Conservation (phyloP, 805 yeast species). For the Kodamaea laetipori region DNA sequence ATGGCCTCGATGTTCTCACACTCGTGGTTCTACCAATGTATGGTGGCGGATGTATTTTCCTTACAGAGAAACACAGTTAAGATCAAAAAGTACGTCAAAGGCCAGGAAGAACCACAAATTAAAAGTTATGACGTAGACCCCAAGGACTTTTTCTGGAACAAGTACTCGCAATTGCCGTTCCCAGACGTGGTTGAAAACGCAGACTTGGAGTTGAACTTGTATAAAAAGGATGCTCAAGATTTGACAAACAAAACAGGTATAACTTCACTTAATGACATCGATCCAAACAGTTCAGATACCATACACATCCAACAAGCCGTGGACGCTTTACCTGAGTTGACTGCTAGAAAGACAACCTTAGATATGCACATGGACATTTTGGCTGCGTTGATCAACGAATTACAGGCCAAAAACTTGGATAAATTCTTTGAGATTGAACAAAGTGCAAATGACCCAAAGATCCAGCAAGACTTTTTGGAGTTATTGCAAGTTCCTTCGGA, state of each 20-base stretch:
- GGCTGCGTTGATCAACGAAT: conserved; percentile 76
- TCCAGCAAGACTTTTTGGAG: conserved; percentile 59
- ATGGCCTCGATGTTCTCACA: conserved; percentile 93
- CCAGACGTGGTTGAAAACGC: conserved; percentile 99
- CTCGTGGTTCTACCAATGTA: conserved; percentile 96
- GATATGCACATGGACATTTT: conserved; percentile 98
- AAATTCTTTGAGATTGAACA: conserved; percentile 94
- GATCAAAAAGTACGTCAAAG: conserved; percentile 42
- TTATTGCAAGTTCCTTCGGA: conserved; percentile 53
- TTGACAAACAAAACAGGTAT: conserved; percentile 77
- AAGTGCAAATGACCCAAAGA: conserved; percentile 62
- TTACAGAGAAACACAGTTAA: conserved; percentile 81
- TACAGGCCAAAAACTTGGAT: conserved; percentile 86
- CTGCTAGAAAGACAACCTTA: conserved; percentile 81
- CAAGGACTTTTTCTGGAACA: conserved; percentile 87
- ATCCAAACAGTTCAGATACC: conserved; percentile 61
- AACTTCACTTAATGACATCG: conserved; percentile 72
- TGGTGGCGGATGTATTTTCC: conserved; percentile 89
- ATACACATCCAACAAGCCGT: conserved; percentile 80
- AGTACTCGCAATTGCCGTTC: conserved; percentile 84
- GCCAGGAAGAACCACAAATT: conserved; percentile 33
- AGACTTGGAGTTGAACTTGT: conserved; percentile 75
- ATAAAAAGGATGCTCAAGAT: conserved; percentile 86
- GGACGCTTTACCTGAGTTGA: conserved; percentile 87
- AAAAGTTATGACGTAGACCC: conserved; percentile 88